These are phyloP conservation scores for Prillingera fragicola DNA, from an alignment of 1,284 basidiomycete species.

Conservation along the genomic window DNA sequence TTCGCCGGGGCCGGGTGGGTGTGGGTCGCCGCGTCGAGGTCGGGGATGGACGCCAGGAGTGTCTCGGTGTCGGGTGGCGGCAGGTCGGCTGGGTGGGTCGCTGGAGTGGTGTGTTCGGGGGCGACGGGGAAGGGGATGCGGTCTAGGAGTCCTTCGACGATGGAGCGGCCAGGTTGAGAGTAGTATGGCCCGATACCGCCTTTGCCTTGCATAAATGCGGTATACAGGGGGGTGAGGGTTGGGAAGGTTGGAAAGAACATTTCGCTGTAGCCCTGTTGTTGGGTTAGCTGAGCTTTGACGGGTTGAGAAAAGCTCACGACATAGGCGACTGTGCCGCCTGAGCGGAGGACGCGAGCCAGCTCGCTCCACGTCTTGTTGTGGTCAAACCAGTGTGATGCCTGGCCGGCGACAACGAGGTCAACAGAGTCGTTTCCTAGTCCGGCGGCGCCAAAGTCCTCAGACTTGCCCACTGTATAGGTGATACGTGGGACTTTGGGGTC, in stretches of 20 bases:
- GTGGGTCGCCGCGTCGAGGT: slow-evolving; percentile 51
- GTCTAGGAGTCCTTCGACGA: slow-evolving; percentile 65
- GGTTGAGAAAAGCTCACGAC: slow-evolving; percentile 58
- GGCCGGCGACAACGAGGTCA: slow-evolving; percentile 70
- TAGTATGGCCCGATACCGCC: slow-evolving; percentile 68
- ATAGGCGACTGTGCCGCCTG: slow-evolving; percentile 66
- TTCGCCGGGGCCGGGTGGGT: background rate
- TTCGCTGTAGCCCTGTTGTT: slow-evolving; percentile 66
- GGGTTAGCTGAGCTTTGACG: background rate
- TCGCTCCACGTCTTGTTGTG: slow-evolving; percentile 67
- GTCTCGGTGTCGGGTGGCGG: slow-evolving; percentile 8
- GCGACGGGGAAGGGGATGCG: slow-evolving; percentile 59
- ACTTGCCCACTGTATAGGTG: slow-evolving; percentile 47
- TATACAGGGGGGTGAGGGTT: slow-evolving; percentile 57
- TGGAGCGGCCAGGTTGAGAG: slow-evolving; percentile 70
- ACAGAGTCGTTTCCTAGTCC: slow-evolving; percentile 53
- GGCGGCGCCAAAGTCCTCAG: slow-evolving; percentile 16
- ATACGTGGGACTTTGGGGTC: slow-evolving; percentile 40
- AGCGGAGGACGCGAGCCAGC: slow-evolving; percentile 58
- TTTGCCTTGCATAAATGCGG: slow-evolving; percentile 15
- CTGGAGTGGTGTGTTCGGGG: slow-evolving; percentile 16
- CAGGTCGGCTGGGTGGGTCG: no score
- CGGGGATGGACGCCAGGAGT: slow-evolving; percentile 41
- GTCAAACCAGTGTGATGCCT: slow-evolving; percentile 84
- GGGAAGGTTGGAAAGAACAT: slow-evolving; percentile 63